Evolutionary conservation across 2,329 filamentous ascomycete species (phyloP), one percentile per base, ranked within the genome.

Genomic region (Diaporthe humulicola): DNA sequence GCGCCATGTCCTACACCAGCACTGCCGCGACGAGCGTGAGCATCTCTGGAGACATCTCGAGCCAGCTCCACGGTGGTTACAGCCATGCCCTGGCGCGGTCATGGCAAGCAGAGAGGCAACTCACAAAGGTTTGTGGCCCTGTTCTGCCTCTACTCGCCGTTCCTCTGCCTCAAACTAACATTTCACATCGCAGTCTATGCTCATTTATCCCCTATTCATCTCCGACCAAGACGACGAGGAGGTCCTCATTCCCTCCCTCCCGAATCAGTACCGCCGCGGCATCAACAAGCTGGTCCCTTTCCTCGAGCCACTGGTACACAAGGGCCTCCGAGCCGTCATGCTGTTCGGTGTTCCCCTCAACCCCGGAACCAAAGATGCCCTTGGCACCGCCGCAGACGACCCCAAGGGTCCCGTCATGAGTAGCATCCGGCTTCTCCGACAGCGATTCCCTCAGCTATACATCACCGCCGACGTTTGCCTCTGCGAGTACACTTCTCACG

Each of bases 401-500:
- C 96, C 96, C 48, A 89, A 94, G 77, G 97, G 97, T 50, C 97
- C 97, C 25, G 97, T 98, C 70, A 97, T 98, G 79, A 92, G 92
- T 80, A 90, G 91, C 64, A 98, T 98, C 81, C 93, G 93, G 69
- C 89, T 98, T 40, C 89, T 99, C 74, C 93, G 95, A 79, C 91
- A 94, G 78, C 89, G 92, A 52, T 98, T 98, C 85, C 97, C 97
- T 2, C 92, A 95, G 76, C 90, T 99, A 75, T 98, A 97, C 86
- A 95, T 99, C 80, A 93, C 93, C 78, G 92, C 93, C 75, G 97
- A 99, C 82, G 97, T 99, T 74, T 98, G 97, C 82, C 93, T 99
- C 10, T 99, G 97, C 90, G 97, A 99, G 86, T 99, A 99, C 86
- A 99, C 97, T 0, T 97, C 94, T 9, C 97, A 99, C 84, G 97